Base-by-base conservation (phyloP, 495 filamentous ascomycete species). In the Annulohypoxylon moriforme region DNA sequence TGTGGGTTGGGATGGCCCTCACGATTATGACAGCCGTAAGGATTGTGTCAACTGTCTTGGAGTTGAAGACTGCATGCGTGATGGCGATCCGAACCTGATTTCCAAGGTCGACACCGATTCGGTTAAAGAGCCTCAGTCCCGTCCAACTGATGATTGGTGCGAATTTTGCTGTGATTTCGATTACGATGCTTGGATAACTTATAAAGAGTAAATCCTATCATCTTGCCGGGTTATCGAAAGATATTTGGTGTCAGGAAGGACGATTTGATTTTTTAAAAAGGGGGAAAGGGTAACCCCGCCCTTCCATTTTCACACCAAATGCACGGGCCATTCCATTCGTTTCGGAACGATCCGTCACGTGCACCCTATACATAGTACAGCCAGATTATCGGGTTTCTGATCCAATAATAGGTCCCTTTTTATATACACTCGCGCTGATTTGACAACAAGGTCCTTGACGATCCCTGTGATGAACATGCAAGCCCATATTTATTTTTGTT, bases 331-430 rank as follows among this genome's bases (percentile, higher is more conserved):
- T 10, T 7, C 4, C 11, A 14, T 14, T 4, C 14, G 4, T 24
- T 9, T 7, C 16, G 55, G 33, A 40, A 58, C 10, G 33, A 58
- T 40, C 34, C 11, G 20, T 24, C 33, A 14, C 55, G 34, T 58
- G 55, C 8, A 10, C 46, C 16, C 2, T 3, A 10, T 31, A 5
- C 1, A 8, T 8, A 22, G 16, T 38, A 16, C 31, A 57, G 33
- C 36, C 31, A 58, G 27, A 40, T 58, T 27, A n/a, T 25, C 33
- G 55, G 55, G 36, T 40, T n/a, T 14, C 34, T 58, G 33, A 40
- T 25, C 55, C 33, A 58, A 38, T 58, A 25, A 58, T 58, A 58
- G 55, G 27, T 25, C 25, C 20, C 33, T 29, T 18, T 14, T 14
- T 4, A n/a, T 3, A 40, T n/a, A 36, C 11, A 1, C 8, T 36